Percentiles rank a stretch among this genome's conserved stretches.
Conservation (phyloP, 495 filamentous ascomycete genomes). For the Neurospora sp. region DNA sequence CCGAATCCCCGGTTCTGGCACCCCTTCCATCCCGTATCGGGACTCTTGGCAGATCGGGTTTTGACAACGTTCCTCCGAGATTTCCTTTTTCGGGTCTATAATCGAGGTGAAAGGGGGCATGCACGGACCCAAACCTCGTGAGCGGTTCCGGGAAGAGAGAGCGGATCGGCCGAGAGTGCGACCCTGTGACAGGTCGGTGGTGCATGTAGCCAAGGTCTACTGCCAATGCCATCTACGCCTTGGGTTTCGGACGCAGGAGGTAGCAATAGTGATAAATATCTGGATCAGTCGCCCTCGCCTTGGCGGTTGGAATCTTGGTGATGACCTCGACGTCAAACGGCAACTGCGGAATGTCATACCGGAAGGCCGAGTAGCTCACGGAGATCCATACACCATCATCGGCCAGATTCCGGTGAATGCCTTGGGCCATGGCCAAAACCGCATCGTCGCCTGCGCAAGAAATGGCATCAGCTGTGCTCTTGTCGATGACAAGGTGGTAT, state of each 20-base stretch:
- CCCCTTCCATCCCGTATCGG: not conserved
- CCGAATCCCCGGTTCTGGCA: not conserved
- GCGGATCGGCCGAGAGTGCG: not conserved
- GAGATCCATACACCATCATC: conserved; percentile 29
- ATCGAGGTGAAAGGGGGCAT: not conserved
- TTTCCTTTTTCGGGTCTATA: not conserved
- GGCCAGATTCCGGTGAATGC: conserved; percentile 14
- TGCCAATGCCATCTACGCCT: not conserved
- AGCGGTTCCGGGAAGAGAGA: not conserved
- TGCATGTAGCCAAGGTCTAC: not conserved
- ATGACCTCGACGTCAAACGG: conserved; percentile 27
- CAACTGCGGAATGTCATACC: conserved; percentile 18
- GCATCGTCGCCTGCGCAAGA: conserved; percentile 23
- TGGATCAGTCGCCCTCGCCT: conserved; percentile 23
- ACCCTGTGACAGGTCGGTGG: not conserved
- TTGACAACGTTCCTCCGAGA: not conserved
- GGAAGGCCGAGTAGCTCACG: conserved; percentile 26
- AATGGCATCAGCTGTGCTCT: conserved; percentile 32
- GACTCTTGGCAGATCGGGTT: not conserved
- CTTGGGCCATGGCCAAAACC: conserved; percentile 18
- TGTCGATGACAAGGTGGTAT: conserved; percentile 29
- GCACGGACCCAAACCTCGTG: not conserved
- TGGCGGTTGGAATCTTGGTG: conserved; percentile 22
- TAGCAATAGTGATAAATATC: conserved; percentile 29
- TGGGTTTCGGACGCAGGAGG: conserved; percentile 20